These are phyloP conservation scores for Cryptosporidium meleagridis DNA, from an alignment of 169 alveolate species.

Conservation along the genomic window DNA sequence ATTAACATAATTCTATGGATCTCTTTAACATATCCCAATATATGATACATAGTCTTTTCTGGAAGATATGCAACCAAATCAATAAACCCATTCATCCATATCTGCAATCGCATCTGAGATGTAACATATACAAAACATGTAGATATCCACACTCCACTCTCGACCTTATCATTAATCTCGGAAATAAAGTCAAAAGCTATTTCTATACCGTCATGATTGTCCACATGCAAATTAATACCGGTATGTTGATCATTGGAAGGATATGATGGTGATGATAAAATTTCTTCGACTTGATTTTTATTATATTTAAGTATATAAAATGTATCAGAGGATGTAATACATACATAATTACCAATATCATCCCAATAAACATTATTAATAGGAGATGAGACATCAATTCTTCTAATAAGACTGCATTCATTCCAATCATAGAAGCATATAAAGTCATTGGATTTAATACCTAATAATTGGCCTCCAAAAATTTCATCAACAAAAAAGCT, in stretches of 20 bases:
- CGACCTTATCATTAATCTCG: slow-evolving; percentile 83
- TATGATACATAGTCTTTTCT: slow-evolving; percentile 80
- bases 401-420: slow-evolving; percentile 82
- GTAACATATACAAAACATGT: slow-evolving; percentile 85
- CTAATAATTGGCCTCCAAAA: slow-evolving; percentile 91
- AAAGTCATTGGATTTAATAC: slow-evolving; percentile 89
- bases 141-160: slow-evolving; percentile 87
- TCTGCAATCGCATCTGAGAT: slow-evolving; percentile 80
- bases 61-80: slow-evolving; percentile 84
- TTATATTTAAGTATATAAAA: slow-evolving; percentile 86
- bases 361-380: slow-evolving; percentile 73
- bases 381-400: slow-evolving; percentile 66
- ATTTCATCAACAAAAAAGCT: slow-evolving; percentile 87
- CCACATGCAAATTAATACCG: slow-evolving; percentile 13
- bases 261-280: slow-evolving; percentile 50
- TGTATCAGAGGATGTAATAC: slow-evolving; percentile 85
- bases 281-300: slow-evolving; percentile 81
- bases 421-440: slow-evolving; percentile 96
- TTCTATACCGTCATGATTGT: slow-evolving; percentile 86
- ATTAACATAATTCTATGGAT: slow-evolving; percentile 81
- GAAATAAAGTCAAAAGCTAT: slow-evolving; percentile 88
- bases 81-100: slow-evolving; percentile 83
- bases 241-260: slow-evolving; percentile 40
- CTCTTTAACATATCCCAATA: slow-evolving; percentile 85
- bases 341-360: slow-evolving; percentile 75